Evolutionary conservation across 2,329 filamentous ascomycete genomes (phyloP), one percentile per base, ranked within the genome.

Genomic region (Westerdykella aurantiaca): DNA sequence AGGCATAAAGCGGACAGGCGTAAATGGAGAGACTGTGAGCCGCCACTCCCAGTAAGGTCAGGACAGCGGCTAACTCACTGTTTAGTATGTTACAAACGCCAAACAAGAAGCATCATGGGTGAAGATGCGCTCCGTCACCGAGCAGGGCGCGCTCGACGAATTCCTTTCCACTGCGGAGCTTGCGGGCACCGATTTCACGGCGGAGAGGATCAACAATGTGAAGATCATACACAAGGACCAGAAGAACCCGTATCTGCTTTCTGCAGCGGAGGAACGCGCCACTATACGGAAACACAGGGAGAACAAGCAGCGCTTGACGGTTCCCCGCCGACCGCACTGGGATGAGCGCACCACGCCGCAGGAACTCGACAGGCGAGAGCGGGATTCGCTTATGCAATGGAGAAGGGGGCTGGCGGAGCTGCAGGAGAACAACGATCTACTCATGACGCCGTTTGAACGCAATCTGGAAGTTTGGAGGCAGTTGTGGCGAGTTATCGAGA

Each of bases 381-480:
- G 83, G 57, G 84, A 90, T 50, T 82, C 81, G 58, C 81, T 98
- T 50, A 68, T 98, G 45, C 78, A 88, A 52, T 98, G 93, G 93
- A 78, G 93, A 56, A 78, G 93, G 63, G 89, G 89, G 0, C 72
- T 98, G 45, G 93, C 94, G 0, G 90, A 97, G 66, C 71, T 98
- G 42, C 88, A 96, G 62, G 91, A 98, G 72, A 88, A 86, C 60
- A 84, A 96, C 46, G 93, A 98, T 66, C 71, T 98, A 44, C 78
- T 98, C 43, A 90, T 98, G 88, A 98, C 93, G 0, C 93, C 93
- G 0, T 98, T 98, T 61, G 93, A 98, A 75, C 81, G 93, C 47
- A 98, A 98, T 64, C 64, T 98, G 49, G 94, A 98, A 63, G 93
- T 98, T 22, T 98, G 93, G 93, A 82, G 93, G 64, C 93, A 98